Conservation (phyloP, 306 rosid genomes). For the Rosa chinensis region DNA sequence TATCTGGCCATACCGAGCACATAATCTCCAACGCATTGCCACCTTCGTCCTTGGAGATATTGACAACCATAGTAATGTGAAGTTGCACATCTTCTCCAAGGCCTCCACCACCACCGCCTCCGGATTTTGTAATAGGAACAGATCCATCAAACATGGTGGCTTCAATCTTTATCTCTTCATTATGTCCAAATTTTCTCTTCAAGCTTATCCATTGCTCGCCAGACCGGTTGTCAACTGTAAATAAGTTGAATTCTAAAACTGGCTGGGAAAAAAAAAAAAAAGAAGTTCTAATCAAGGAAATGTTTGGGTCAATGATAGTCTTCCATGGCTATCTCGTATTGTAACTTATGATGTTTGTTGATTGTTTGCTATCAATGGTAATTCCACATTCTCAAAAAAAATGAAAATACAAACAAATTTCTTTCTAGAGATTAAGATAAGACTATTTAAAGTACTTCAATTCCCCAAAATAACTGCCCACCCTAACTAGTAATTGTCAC, state of each 20-base stretch:
- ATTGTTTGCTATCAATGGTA: no score
- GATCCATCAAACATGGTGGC: constrained; percentile 73
- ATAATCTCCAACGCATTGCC: constrained; percentile 51
- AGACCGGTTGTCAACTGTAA: constrained; percentile 56
- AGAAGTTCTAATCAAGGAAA: neutral
- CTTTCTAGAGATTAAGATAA: neutral
- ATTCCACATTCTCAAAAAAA: no score
- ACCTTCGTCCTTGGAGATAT: constrained; percentile 57
- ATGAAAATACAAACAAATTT: neutral
- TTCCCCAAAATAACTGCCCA: neutral
- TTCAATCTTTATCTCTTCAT: constrained; percentile 73
- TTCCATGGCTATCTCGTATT: no score
- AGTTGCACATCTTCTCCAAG: constrained; percentile 51
- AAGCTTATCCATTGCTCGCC: constrained; percentile 81
- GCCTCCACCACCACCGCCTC: constrained; percentile 28
- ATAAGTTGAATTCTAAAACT: constrained; percentile 49
- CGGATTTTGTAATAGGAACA: constrained; percentile 41
- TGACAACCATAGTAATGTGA: constrained; percentile 65
- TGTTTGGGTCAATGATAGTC: no score
- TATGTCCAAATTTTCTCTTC: constrained; percentile 47
- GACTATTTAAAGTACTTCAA: neutral
- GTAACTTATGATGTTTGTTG: no score
- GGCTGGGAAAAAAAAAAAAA: constrained; percentile 44
- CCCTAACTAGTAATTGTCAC: neutral
- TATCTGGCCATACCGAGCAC: constrained; percentile 92